Percentiles rank a stretch among this genome's conserved stretches.
phyloP scores from a whole-genome alignment of 305 asterid genomes.

The Fraxinus angustifolia region DNA sequence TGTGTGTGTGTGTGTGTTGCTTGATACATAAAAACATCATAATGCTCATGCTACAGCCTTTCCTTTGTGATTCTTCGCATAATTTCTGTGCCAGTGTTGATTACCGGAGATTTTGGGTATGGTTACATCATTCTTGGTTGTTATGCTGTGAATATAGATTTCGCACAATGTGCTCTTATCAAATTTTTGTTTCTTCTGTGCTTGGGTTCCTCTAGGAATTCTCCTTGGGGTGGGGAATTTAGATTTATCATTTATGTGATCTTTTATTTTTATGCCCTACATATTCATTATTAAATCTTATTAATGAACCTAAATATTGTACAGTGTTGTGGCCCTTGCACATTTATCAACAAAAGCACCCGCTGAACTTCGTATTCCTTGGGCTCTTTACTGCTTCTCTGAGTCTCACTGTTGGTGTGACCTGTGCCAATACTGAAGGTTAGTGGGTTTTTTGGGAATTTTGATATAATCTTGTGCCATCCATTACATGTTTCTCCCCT shows the following conservation, averaged over 20 bases:
- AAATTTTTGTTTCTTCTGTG: not conserved
- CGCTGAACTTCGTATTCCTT: slow-evolving; percentile 78
- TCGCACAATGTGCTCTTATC: not conserved
- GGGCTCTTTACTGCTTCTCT: slow-evolving; percentile 82
- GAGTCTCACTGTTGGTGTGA: slow-evolving; percentile 82
- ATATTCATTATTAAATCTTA: not conserved
- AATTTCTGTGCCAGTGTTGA: not conserved
- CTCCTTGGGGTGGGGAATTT: not conserved
- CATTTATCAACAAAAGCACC: slow-evolving; percentile 84
- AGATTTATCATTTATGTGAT: not conserved
- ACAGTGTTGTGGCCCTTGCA: slow-evolving; percentile 90
- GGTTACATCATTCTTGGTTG: not conserved
- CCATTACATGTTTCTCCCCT: slow-evolving; percentile 15
- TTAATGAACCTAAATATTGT: slow-evolving; percentile 20
- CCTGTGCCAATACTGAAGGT: slow-evolving; percentile 93
- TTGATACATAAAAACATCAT: not conserved
- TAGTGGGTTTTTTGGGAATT: slow-evolving; percentile 21
- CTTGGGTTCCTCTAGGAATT: not conserved
- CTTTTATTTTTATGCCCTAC: not conserved
- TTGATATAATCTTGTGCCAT: not conserved
- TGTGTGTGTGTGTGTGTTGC: not conserved
- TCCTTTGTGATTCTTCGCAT: not conserved
- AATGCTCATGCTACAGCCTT: not conserved
- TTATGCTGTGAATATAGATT: not conserved
- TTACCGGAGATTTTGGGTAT: not conserved